phyloP scores from a whole-genome alignment of 805 yeast genomes.

The Ascoidea asiatica region DNA sequence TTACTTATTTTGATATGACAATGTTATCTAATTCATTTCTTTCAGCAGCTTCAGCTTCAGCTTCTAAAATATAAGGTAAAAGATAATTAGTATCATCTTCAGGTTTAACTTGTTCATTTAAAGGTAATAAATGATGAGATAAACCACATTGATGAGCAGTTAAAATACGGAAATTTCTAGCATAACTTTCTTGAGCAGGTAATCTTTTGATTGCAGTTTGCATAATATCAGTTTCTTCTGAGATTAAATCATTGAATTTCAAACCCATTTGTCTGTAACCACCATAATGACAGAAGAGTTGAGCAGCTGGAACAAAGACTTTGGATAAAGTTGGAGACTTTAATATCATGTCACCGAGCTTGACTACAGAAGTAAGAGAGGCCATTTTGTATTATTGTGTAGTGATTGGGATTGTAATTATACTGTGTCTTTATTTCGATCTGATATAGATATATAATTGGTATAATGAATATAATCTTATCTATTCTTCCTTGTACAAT shows the following conservation, averaged over 20 bases:
- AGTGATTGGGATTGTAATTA: too few relatives aligned
- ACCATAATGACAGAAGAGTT: conserved; percentile 54
- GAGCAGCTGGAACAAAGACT: conserved; percentile 69
- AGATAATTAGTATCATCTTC: conserved; percentile 77
- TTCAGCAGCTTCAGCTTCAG: conserved; percentile 85
- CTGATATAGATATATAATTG: too few relatives aligned
- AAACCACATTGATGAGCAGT: conserved; percentile 85
- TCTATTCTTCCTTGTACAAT: too few relatives aligned
- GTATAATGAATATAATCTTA: too few relatives aligned
- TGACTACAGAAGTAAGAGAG: conserved; percentile 56
- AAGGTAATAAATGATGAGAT: conserved; percentile 76
- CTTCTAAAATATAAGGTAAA: conserved; percentile 82
- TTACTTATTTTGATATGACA: too few relatives aligned
- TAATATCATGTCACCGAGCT: conserved; percentile 65
- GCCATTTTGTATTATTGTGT: conserved; percentile 22
- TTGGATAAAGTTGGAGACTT: conserved; percentile 68
- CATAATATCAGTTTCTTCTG: conserved; percentile 77
- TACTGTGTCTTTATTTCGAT: too few relatives aligned
- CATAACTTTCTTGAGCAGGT: conserved; percentile 72
- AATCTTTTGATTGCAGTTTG: conserved; percentile 83
- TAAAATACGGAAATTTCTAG: conserved; percentile 83
- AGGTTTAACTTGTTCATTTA: conserved; percentile 60
- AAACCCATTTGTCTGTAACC: conserved; percentile 96
- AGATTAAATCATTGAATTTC: conserved; percentile 72
- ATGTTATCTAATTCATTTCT: conserved; percentile 81